phyloP scores from a whole-genome alignment of 2,329 filamentous ascomycete species.

The Colletotrichum tanaceti region DNA sequence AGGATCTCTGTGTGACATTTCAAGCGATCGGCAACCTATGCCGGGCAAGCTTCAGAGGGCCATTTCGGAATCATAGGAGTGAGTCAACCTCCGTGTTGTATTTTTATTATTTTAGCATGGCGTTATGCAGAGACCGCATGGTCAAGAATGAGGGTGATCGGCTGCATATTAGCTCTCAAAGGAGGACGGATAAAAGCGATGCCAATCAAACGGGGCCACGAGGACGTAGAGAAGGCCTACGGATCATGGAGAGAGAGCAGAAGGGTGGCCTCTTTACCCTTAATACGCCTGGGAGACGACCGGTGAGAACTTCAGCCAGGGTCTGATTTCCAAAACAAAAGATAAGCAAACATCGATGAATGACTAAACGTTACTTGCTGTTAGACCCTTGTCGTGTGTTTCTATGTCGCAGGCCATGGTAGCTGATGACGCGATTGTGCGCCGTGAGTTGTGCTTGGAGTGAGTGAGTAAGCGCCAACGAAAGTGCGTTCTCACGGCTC shows the following conservation, averaged over 20 bases:
- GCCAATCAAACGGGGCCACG: constrained; percentile 10
- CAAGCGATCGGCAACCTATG: background rate
- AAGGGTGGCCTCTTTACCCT: constrained; percentile 4
- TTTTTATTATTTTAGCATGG: constrained; percentile 51
- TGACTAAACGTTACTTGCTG: constrained; percentile 12
- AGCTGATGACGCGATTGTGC: background rate
- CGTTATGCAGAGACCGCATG: constrained; percentile 44
- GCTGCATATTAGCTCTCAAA: constrained; percentile 20
- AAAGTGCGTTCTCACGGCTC: background rate
- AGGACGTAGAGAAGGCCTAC: constrained; percentile 17
- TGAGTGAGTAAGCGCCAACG: constrained; percentile 4
- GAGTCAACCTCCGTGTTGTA: constrained; percentile 40
- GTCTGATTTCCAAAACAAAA: constrained; percentile 9
- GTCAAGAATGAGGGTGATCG: constrained; percentile 25
- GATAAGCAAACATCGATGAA: constrained; percentile 15
- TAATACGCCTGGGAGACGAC: constrained; percentile 14
- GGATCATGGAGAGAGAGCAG: background rate
- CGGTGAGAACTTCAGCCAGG: background rate
- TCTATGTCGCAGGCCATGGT: background rate
- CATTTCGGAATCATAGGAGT: constrained; percentile 12
- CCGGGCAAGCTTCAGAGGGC: background rate
- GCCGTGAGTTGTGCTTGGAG: background rate
- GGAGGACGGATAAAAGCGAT: background rate
- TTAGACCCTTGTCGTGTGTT: background rate
- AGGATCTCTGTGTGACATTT: constrained; percentile 24